phyloP scores from a whole-genome alignment of 73 alveolate genomes.

The Loxodes magnus region DNA sequence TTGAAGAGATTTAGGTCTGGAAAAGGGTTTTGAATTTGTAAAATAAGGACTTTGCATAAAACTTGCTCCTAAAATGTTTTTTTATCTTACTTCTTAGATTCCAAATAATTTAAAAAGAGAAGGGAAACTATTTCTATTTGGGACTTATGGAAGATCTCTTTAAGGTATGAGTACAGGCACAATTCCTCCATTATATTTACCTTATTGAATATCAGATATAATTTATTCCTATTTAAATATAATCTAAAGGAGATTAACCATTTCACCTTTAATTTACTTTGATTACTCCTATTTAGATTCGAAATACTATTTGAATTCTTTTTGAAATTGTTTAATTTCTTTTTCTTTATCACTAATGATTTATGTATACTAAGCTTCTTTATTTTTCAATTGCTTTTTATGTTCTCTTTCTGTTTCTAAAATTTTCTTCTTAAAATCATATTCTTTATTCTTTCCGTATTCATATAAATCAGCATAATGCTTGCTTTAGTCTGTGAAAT shows the following conservation, averaged over 20 bases:
- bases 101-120: too few relatives aligned
- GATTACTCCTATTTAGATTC: slow-evolving; percentile 19
- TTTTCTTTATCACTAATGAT: slow-evolving; percentile 8
- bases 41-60: too few relatives aligned
- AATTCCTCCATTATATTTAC: slow-evolving; percentile 8
- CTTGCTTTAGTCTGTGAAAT: background rate
- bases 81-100: too few relatives aligned
- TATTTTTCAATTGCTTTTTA: slow-evolving; percentile 4
- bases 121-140: too few relatives aligned
- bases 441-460: slow-evolving; percentile 21
- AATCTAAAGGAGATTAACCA: slow-evolving; percentile 3
- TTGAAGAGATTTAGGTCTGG: too few relatives aligned
- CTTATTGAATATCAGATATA: slow-evolving; percentile 10
- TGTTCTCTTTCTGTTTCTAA: too few relatives aligned
- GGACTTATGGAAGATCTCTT: too few relatives aligned
- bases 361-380: background rate
- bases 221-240: background rate
- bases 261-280: slow-evolving; percentile 5
- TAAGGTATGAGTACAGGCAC: background rate
- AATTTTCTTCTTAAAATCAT: slow-evolving; percentile 12
- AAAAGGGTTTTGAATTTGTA: too few relatives aligned
- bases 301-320: slow-evolving; percentile 15
- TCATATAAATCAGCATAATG: slow-evolving; percentile 16
- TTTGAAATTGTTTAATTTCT: slow-evolving; percentile 3
- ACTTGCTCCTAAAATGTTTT: too few relatives aligned